Evolutionary conservation across 352 stramenopile genomes (phyloP).

Genomic region (Phytophthora cryptogea): DNA sequence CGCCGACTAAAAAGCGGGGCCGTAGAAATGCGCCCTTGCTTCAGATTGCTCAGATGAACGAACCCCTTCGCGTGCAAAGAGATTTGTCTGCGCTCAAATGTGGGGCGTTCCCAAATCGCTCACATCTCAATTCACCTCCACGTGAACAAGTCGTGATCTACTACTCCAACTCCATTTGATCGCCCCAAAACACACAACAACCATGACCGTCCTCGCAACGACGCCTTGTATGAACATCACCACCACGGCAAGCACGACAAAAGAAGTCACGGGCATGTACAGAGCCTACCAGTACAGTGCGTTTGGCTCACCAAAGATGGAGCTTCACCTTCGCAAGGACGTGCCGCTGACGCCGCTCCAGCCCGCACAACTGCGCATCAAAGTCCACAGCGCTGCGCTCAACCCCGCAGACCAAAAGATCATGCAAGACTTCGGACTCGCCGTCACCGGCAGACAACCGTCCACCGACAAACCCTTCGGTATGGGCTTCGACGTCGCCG

Average conservation of each 20-base stretch:
- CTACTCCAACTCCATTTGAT: neutral
- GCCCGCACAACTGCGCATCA: conserved; percentile 52
- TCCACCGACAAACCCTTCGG: conserved; percentile 37
- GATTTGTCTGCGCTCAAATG: neutral
- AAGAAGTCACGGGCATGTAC: neutral
- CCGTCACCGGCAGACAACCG: conserved; percentile 35
- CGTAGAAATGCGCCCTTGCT: conserved; percentile 12
- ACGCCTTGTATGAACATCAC: neutral
- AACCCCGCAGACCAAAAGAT: conserved; percentile 78
- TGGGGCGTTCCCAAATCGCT: neutral
- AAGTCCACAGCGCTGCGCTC: conserved; percentile 60
- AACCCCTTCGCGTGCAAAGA: neutral
- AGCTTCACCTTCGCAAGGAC: conserved; percentile 24
- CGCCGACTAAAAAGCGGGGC: conserved; percentile 6
- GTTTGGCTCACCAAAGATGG: conserved; percentile 13
- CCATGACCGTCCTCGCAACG: conserved; percentile 12
- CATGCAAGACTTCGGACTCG: conserved; percentile 39
- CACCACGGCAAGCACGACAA: too few species aligned
- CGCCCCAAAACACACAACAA: neutral
- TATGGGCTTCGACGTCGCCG: conserved; percentile 70
- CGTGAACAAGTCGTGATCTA: conserved; percentile 6
- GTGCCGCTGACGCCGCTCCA: conserved; percentile 18
- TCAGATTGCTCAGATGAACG: conserved; percentile 14
- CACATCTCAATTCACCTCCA: conserved; percentile 1
- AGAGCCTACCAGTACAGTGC: conserved; percentile 28